Evolutionary conservation across 208 protist genomes (phyloP).

Genomic region (Leishmania major): DNA sequence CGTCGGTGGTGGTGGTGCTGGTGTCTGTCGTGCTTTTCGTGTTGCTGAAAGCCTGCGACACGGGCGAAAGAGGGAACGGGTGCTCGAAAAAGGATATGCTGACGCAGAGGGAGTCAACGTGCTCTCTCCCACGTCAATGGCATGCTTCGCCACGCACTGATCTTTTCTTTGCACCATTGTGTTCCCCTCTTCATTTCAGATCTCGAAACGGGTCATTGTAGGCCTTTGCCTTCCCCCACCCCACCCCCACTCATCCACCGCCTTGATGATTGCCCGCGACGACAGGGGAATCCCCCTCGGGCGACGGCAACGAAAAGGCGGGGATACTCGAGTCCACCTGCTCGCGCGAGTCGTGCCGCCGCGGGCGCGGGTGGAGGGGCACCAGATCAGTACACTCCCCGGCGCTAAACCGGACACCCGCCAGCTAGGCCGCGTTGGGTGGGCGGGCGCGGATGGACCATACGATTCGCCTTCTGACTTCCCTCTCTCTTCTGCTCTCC

Average conservation of each 20-base stretch:
- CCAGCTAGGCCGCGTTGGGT: neutral
- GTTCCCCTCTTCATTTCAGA: neutral
- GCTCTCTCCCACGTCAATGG: neutral
- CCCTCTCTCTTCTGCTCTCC: neutral
- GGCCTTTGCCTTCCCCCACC: neutral
- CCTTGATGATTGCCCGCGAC: neutral
- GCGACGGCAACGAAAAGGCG: too few species aligned
- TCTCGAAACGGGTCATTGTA: neutral
- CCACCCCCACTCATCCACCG: neutral
- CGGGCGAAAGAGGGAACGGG: too few species aligned
- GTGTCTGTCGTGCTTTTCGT: neutral
- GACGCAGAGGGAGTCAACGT: too few species aligned
- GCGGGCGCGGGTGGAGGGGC: too few species aligned
- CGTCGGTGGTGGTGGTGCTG: neutral
- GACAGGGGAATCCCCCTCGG: neutral
- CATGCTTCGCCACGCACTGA: neutral
- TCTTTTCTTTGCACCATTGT: neutral
- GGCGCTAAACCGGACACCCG: neutral
- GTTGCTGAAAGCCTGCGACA: neutral
- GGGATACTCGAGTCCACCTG: too few species aligned
- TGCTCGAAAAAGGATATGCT: neutral
- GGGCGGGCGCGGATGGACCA: accelerated
- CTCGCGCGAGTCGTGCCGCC: neutral
- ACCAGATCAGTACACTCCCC: neutral
- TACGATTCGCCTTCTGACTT: neutral